Percentiles rank a stretch among this genome's conserved stretches.
Evolutionary conservation across 2,329 filamentous ascomycete genomes (phyloP).

Genomic region (Sporothrix inflata): DNA sequence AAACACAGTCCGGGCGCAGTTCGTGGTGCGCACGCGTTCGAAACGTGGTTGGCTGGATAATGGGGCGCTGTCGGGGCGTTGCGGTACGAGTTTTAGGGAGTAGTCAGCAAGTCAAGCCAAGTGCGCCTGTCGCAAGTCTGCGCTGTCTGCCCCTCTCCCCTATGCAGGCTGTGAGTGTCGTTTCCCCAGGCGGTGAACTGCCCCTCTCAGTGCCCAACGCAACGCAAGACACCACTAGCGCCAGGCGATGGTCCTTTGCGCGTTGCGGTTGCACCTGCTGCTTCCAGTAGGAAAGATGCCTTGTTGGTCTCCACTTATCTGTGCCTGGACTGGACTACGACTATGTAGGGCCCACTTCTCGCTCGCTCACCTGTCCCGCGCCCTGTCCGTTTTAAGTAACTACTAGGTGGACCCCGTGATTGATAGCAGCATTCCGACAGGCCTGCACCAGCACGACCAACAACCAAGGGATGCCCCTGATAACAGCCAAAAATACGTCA

Average conservation of each 20-base stretch:
- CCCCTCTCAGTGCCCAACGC: not conserved
- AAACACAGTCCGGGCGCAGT: not conserved
- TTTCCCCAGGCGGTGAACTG: not conserved
- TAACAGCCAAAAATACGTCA: conserved; percentile 29
- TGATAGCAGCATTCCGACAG: conserved; percentile 30
- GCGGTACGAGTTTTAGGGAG: not conserved
- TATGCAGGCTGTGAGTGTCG: too few relatives aligned
- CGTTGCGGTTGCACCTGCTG: conserved; percentile 15
- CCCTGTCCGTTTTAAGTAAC: conserved; percentile 22
- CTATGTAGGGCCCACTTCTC: not conserved
- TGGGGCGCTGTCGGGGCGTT: not conserved
- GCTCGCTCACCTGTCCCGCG: conserved; percentile 19
- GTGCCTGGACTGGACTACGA: not conserved
- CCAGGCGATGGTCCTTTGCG: not conserved
- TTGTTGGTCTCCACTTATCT: not conserved
- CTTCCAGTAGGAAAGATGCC: conserved; percentile 18
- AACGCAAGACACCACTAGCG: not conserved
- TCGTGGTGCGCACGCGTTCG: conserved; percentile 19
- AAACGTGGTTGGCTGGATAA: conserved; percentile 25
- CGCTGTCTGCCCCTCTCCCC: not conserved
- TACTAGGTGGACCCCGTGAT: conserved; percentile 24
- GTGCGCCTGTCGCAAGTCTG: not conserved
- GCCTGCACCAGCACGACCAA: not conserved
- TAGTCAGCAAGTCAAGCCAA: conserved; percentile 19
- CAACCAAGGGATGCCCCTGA: conserved; percentile 12